A percentile compares a stretch with the other conserved stretches of the same genome.
These are phyloP conservation scores for Ceratobasidium sp. DNA, from an alignment of 1,284 basidiomycete genomes.

Conservation along the genomic window DNA sequence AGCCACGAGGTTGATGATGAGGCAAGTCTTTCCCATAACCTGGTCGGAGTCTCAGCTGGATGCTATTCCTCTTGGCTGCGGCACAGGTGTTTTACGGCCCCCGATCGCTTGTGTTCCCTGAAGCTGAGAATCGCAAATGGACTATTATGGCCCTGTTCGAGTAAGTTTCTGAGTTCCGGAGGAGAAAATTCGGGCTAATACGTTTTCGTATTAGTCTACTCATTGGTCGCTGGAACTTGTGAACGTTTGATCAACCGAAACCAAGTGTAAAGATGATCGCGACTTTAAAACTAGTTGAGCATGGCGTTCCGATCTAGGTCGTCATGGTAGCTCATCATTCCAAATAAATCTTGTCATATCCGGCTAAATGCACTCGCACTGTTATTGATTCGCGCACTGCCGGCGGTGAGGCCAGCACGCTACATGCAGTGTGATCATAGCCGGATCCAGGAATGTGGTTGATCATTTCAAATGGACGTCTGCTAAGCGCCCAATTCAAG, in stretches of 20 bases:
- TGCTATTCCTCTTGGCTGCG: constrained; percentile 8
- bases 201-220: constrained; percentile 26
- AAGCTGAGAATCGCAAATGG: constrained; percentile 90
- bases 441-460: no score
- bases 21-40: constrained; percentile 56
- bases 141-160: constrained; percentile 90
- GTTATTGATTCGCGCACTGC: neutral
- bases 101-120: constrained; percentile 75
- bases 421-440: no score
- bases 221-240: constrained; percentile 28
- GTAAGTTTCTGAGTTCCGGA: constrained; percentile 56
- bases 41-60: constrained; percentile 4
- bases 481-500: constrained; percentile 19
- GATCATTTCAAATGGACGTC: constrained; percentile 12
- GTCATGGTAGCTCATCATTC: neutral
- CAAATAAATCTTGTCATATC: neutral
- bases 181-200: constrained; percentile 15
- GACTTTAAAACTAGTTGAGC: no score
- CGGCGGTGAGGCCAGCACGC: neutral
- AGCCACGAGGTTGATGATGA: constrained; percentile 93
- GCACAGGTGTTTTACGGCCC: constrained; percentile 75
- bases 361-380: neutral
- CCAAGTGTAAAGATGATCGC: neutral
- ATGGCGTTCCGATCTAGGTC: no score
- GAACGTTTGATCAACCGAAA: constrained; percentile 11